Evolutionary conservation across 352 stramenopile genomes (phyloP).

Genomic region (Globisporangium emineosum): DNA sequence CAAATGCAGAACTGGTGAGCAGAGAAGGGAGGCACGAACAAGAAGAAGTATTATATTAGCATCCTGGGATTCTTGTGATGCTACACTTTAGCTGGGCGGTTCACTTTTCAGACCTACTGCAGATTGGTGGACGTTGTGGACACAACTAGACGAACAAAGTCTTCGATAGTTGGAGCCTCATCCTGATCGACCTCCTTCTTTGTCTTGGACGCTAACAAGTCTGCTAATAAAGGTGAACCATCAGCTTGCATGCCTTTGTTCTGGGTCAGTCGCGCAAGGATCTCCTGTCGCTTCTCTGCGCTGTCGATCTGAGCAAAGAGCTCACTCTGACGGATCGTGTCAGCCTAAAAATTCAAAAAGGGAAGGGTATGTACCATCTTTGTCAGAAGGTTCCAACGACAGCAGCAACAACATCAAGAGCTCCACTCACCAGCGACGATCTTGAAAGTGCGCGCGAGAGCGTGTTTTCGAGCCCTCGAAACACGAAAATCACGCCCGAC

Average conservation of each 20-base stretch:
- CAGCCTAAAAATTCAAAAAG: not conserved
- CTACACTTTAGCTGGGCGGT: not conserved
- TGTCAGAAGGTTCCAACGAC: not conserved
- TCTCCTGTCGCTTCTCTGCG: conserved; percentile 32
- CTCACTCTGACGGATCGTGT: conserved; percentile 36
- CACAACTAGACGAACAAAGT: conserved; percentile 16
- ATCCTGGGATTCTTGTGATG: not conserved
- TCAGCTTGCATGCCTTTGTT: not conserved
- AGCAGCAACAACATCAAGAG: not conserved
- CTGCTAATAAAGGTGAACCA: conserved; percentile 3
- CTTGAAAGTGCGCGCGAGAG: conserved; percentile 39
- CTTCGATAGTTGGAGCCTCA: conserved; percentile 10
- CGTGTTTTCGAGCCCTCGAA: conserved; percentile 40
- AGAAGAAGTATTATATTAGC: conserved; percentile 18
- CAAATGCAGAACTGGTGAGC: conserved; percentile 76
- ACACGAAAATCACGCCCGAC: conserved; percentile 62
- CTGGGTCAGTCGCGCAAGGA: conserved; percentile 34
- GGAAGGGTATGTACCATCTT: not conserved
- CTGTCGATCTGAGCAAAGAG: conserved; percentile 37
- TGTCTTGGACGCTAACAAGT: conserved; percentile 5
- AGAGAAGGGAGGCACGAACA: not conserved
- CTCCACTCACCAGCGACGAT: conserved; percentile 38
- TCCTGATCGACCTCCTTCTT: not conserved
- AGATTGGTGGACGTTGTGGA: conserved; percentile 20
- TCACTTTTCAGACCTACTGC: not conserved